Base-by-base conservation (phyloP, 2,329 filamentous ascomycete genomes). In the Tolypocladium nubicola region DNA sequence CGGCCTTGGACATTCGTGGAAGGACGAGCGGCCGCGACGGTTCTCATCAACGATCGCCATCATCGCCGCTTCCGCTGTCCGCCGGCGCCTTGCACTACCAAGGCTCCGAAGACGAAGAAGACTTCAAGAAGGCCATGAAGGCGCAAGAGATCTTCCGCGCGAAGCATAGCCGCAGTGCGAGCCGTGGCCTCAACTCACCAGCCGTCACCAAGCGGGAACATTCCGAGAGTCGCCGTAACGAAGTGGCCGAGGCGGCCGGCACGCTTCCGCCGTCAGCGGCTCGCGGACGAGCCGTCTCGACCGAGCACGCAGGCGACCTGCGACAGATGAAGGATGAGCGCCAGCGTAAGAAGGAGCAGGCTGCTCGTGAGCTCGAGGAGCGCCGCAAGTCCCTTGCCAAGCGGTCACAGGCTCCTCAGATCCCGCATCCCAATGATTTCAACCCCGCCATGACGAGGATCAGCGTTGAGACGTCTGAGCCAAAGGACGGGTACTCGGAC, bases 281-380 rank as follows among this genome's bases (percentile, higher is more conserved):
- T 9, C 64, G 65, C 33, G 66, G 65, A 4, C 71, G 75, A 61
- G 70, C 74, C 54, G 65, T 74, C 4, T 75, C 77, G 4, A 74
- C 75, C 9, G 73, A 78, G 50, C 76, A 78, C 60, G 75, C 73
- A 19, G 81, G 81, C 4, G 83, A 86, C 59, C 66, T 84, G 58
- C 78, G 74, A 58, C 70, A 75, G 58, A 78, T 80, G 64, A 85
- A 78, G 64, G 79, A 83, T 39, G 85, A 88, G 59, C 76, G 82
- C 52, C 81, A 83, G 59, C 73, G 80, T 53, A 88, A 86, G 72
- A 89, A 87, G 71, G 88, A 90, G 62, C 77, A 85, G 53, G 88
- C 88, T 11, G 90, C 91, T 9, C 85, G 88, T 53, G 92, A 97
- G 71, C 81, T 97, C 1, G 92, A 97, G 71, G 89, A 94, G 66